phyloP scores from a whole-genome alignment of 2,329 filamentous ascomycete species.

The Trichocomaceae sp. region DNA sequence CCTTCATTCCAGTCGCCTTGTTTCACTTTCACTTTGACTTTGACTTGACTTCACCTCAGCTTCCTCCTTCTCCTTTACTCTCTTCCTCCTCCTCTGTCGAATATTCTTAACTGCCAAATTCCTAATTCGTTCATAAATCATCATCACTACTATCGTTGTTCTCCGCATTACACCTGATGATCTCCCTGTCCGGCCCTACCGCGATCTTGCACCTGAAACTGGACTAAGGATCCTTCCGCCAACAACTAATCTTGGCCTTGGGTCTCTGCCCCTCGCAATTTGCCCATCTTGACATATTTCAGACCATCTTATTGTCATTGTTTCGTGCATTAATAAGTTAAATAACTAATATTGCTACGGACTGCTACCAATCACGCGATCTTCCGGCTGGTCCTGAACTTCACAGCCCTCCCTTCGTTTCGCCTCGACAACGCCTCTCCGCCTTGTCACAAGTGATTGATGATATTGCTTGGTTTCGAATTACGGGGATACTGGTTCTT shows the following conservation, averaged over 20 bases:
- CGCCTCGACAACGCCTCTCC: not conserved
- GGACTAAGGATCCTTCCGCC: conserved; percentile 10
- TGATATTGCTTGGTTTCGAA: not conserved
- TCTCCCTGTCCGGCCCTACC: conserved; percentile 1
- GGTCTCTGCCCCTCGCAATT: conserved; percentile 10
- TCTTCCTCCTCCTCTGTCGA: not conserved
- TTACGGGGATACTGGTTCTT: not conserved
- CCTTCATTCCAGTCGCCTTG: conserved; percentile 9
- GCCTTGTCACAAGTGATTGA: not conserved
- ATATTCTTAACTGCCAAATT: not conserved
- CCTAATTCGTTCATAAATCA: not conserved
- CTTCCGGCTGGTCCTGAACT: not conserved
- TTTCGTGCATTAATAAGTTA: not conserved
- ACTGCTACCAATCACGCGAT: not conserved
- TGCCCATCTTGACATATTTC: not conserved
- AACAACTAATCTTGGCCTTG: not conserved
- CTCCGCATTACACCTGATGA: not conserved
- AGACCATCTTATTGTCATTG: not conserved
- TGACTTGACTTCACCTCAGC: not conserved
- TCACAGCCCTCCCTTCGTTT: not conserved
- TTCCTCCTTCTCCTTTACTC: not conserved
- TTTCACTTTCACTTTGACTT: not conserved
- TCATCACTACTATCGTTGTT: not conserved
- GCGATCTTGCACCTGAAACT: conserved; percentile 7
- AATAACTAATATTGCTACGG: too few species aligned